Conservation (phyloP, 106 monocot genomes). For the Dioscorea dumetorum region DNA sequence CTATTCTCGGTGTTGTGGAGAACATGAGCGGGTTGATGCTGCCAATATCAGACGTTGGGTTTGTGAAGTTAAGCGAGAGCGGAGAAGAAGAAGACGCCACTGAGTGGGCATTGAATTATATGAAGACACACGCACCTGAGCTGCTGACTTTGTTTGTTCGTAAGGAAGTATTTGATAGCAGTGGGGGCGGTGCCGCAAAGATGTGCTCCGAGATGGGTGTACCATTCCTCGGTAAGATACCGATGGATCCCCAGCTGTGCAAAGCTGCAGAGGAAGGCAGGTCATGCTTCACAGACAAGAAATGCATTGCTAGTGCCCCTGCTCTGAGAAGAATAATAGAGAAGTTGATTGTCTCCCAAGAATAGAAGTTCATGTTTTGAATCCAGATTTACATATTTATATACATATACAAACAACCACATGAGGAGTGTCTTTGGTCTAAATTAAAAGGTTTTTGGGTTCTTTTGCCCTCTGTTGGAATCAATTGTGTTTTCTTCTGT, state of each 20-base stretch:
- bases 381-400: background rate
- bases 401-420: too few species aligned
- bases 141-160: constrained; percentile 39
- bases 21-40: constrained; percentile 95
- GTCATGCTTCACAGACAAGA: constrained; percentile 78
- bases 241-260: constrained; percentile 86
- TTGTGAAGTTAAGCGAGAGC: constrained; percentile 20
- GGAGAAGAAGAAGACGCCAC: constrained; percentile 55
- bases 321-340: constrained; percentile 53
- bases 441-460: too few species aligned
- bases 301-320: constrained; percentile 52
- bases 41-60: constrained; percentile 43
- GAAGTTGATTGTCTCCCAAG: constrained; percentile 26
- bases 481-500: background rate
- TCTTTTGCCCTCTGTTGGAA: too few species aligned
- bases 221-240: constrained; percentile 87
- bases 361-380: background rate
- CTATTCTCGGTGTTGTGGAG: constrained; percentile 79
- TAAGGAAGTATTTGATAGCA: constrained; percentile 75
- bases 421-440: too few species aligned
- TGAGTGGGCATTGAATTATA: constrained; percentile 46
- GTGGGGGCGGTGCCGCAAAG: constrained; percentile 61
- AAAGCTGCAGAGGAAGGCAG: constrained; percentile 78
- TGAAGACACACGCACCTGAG: constrained; percentile 57
- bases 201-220: constrained; percentile 90